A percentile compares a stretch with the other conserved stretches of the same genome.
Evolutionary conservation across 2,329 filamentous ascomycete species (phyloP).

Genomic region (Phyllosticta ampelicida): DNA sequence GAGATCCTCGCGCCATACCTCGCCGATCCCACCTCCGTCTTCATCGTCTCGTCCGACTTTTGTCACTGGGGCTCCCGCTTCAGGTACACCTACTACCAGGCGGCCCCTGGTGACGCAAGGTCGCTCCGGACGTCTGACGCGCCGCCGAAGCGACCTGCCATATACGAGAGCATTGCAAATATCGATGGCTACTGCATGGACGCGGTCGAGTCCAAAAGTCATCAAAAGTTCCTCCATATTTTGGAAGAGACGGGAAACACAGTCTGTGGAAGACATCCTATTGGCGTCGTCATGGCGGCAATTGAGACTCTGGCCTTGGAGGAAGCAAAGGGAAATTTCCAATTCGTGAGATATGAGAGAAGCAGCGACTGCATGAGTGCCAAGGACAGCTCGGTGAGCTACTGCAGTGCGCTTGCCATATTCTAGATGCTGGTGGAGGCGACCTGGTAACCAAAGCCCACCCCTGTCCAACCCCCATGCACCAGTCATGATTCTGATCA

Average conservation of each 20-base stretch:
- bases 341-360: constrained; percentile 76
- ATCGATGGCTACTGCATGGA: constrained; percentile 77
- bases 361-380: constrained; percentile 62
- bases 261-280: constrained; percentile 88
- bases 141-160: constrained; percentile 39
- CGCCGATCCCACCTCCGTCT: constrained; percentile 61
- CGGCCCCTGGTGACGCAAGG: constrained; percentile 31
- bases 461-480: background rate
- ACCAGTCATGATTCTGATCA: background rate
- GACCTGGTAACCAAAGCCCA: background rate
- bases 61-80: constrained; percentile 91
- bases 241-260: constrained; percentile 72
- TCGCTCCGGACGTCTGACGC: constrained; percentile 14
- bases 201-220: constrained; percentile 66
- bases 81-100: constrained; percentile 68
- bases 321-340: constrained; percentile 47
- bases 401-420: constrained; percentile 82
- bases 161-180: constrained; percentile 74
- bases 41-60: constrained; percentile 90
- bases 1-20: constrained; percentile 67
- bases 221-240: constrained; percentile 58
- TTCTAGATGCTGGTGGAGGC: constrained; percentile 34
- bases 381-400: constrained; percentile 80
- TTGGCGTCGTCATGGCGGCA: constrained; percentile 84
- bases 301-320: constrained; percentile 51